Conservation (phyloP, 345 rosid genomes). For the Dipteronia sinensis region DNA sequence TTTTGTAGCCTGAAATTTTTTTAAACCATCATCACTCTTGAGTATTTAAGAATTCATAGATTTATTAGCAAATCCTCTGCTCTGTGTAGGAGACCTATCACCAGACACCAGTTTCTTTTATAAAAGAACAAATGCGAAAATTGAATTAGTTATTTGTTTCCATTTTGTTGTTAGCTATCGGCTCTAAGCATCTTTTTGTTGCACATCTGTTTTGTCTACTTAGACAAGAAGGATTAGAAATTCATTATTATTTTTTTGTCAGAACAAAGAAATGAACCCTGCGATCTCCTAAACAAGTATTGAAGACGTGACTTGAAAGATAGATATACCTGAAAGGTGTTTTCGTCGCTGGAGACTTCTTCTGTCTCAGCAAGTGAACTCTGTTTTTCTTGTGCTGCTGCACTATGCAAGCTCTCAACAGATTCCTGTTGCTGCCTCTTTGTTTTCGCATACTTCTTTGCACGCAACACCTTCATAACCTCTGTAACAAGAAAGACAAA, state of each 20-base stretch:
- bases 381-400: constrained; percentile 29
- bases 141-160: no score
- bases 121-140: no score
- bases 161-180: no score
- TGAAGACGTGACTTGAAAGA: not conserved
- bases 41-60: not conserved
- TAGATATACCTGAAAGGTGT: constrained; percentile 29
- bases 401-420: constrained; percentile 35
- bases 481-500: constrained; percentile 42
- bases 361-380: constrained; percentile 33
- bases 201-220: not conserved
- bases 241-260: not conserved
- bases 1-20: constrained; percentile 43
- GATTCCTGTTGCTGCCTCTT: constrained; percentile 52
- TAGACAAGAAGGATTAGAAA: not conserved
- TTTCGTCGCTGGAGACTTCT: constrained; percentile 23
- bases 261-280: no score
- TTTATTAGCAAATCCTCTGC: not conserved
- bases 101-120: not conserved
- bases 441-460: constrained; percentile 75
- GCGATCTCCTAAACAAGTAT: not conserved
- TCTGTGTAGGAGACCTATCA: not conserved
- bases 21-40: not conserved
- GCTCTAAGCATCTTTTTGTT: not conserved
- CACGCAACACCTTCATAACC: constrained; percentile 81